Percentiles rank a stretch among this genome's conserved stretches.
Evolutionary conservation across 257 asterid genomes (phyloP).

Genomic region (Henckelia pumila): DNA sequence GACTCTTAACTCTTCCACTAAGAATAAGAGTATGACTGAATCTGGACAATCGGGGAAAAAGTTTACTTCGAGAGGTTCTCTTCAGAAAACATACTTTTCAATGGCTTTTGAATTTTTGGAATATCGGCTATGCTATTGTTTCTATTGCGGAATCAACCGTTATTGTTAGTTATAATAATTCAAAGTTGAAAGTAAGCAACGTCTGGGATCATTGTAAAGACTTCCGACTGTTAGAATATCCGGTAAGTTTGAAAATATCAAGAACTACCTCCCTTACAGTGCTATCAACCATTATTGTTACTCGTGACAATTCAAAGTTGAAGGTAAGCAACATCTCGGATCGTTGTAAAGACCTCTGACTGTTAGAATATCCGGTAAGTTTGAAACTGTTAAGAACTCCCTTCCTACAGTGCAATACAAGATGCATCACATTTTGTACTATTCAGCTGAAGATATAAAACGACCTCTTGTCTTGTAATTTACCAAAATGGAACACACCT

Average conservation of each 20-base stretch:
- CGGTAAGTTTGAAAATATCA: neutral
- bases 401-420: neutral
- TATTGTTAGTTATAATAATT: neutral
- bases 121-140: no score
- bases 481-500: neutral
- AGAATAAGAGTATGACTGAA: neutral
- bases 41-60: neutral
- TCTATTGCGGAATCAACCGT: neutral
- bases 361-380: neutral
- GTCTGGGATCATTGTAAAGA: neutral
- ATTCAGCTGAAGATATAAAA: no score
- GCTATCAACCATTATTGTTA: neutral
- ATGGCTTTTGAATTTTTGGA: neutral
- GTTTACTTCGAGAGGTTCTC: neutral
- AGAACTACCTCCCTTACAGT: neutral
- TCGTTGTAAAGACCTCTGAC: neutral
- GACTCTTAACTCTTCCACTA: neutral
- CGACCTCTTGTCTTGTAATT: no score
- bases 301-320: neutral
- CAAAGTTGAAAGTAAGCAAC: neutral
- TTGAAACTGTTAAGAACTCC: neutral
- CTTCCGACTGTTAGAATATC: neutral
- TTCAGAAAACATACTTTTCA: neutral
- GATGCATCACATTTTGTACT: no score
- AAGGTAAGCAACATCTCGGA: neutral